These are phyloP conservation scores for Thalassiosira delicatula DNA, from an alignment of 352 stramenopile species.

Conservation along the genomic window DNA sequence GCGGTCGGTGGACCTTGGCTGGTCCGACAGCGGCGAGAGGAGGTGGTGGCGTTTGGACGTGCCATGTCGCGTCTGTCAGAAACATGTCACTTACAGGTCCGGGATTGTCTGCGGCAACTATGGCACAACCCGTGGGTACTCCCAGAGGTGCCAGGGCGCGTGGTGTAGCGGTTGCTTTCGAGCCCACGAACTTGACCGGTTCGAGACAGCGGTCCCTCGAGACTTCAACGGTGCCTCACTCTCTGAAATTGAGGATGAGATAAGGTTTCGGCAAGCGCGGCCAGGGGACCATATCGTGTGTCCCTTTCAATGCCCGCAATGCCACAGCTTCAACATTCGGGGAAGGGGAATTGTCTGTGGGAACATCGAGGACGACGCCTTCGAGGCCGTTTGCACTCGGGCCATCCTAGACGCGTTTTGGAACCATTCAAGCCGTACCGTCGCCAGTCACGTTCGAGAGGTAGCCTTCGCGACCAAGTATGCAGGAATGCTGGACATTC, in stretches of 20 bases:
- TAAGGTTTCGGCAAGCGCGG: slow-evolving; percentile 10
- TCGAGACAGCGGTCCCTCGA: not conserved
- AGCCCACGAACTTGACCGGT: not conserved
- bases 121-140: slow-evolving; percentile 4
- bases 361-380: not conserved
- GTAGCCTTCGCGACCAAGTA: not conserved
- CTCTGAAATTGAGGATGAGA: slow-evolving; percentile 17
- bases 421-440: slow-evolving; percentile 7
- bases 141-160: not conserved
- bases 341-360: not conserved
- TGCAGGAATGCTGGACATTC: not conserved
- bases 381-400: slow-evolving; percentile 8
- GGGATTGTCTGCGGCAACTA: slow-evolving; percentile 13
- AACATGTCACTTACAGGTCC: not conserved
- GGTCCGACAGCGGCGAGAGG: slow-evolving; percentile 1
- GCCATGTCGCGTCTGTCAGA: slow-evolving; percentile 15
- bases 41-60: slow-evolving; percentile 18
- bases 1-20: too few relatives aligned
- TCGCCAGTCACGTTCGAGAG: slow-evolving; percentile 10
- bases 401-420: slow-evolving; percentile 47
- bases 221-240: not conserved
- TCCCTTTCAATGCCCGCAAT: slow-evolving; percentile 33
- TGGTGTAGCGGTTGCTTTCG: not conserved
- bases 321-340: slow-evolving; percentile 42
- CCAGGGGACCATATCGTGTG: slow-evolving; percentile 18